Evolutionary conservation across 1,139 yeast genomes (phyloP).

Genomic region (Scheffersomyces insectosa): DNA sequence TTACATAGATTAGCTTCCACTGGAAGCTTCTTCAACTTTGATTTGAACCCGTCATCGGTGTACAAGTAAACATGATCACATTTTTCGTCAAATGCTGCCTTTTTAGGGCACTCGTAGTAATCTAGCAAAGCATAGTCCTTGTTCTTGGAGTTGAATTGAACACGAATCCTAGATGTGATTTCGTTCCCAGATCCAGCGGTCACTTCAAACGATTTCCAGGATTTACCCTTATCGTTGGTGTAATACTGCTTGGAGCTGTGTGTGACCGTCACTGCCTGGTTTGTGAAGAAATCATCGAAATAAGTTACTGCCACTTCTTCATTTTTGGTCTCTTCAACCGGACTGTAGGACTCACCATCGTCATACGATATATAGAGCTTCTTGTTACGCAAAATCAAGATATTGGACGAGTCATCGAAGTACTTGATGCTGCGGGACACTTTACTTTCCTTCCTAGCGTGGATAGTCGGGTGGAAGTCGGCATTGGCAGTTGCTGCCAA

Average conservation of each 20-base stretch:
- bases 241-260: slow-evolving; percentile 40
- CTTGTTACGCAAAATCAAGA: slow-evolving; percentile 35
- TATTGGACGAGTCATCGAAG: slow-evolving; percentile 57
- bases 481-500: slow-evolving; percentile 7
- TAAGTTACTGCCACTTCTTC: slow-evolving; percentile 26
- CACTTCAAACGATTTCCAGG: slow-evolving; percentile 52
- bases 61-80: slow-evolving; percentile 46
- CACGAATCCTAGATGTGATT: slow-evolving; percentile 15
- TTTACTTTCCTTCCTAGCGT: slow-evolving; percentile 3
- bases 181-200: slow-evolving; percentile 10
- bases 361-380: slow-evolving; percentile 48
- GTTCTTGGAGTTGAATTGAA: slow-evolving; percentile 42
- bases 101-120: slow-evolving; percentile 35
- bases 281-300: slow-evolving; percentile 45
- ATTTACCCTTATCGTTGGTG: slow-evolving; percentile 57
- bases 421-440: slow-evolving; percentile 29
- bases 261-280: slow-evolving; percentile 57
- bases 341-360: slow-evolving; percentile 59
- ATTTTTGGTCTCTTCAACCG: slow-evolving; percentile 30
- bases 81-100: slow-evolving; percentile 13
- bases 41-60: slow-evolving; percentile 55
- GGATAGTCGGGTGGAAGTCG: slow-evolving; percentile 17
- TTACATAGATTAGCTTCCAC: slow-evolving; percentile 44
- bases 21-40: slow-evolving; percentile 37
- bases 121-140: slow-evolving; percentile 42